Evolutionary conservation across 805 yeast species (phyloP).

Genomic region (Candida dendrica): DNA sequence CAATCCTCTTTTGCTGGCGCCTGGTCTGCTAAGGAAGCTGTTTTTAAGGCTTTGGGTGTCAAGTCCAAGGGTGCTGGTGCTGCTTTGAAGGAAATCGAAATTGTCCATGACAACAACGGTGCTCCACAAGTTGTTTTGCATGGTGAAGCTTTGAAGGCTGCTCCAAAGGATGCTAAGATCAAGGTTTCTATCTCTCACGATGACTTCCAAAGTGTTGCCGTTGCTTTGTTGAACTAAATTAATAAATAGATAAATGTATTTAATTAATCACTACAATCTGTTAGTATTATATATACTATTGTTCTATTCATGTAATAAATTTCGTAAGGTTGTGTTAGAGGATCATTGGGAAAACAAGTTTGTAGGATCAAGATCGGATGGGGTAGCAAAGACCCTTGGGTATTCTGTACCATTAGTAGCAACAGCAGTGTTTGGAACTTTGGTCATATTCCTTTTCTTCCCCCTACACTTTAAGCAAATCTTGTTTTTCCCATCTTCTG

Average conservation of each 20-base stretch:
- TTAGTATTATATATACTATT: no score
- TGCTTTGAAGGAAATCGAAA: conserved; percentile 84
- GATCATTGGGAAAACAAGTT: no score
- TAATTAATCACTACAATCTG: no score
- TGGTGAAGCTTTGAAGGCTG: conserved; percentile 74
- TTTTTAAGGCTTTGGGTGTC: conserved; percentile 90
- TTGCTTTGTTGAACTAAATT: conserved; percentile 53
- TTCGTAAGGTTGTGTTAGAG: no score
- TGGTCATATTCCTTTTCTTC: conserved; percentile 36
- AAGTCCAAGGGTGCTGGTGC: conserved; percentile 94
- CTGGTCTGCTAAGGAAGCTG: conserved; percentile 99
- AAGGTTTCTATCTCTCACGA: conserved; percentile 93
- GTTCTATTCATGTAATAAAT: no score
- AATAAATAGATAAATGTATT: no score
- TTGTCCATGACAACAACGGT: conserved; percentile 52
- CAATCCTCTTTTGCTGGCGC: conserved; percentile 93
- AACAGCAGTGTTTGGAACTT: no score
- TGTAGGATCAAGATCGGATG: no score
- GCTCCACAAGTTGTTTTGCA: conserved; percentile 75
- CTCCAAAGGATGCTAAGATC: conserved; percentile 60
- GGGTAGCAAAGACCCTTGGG: no score
- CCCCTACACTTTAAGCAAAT: conserved; percentile 49
- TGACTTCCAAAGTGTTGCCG: conserved; percentile 96
- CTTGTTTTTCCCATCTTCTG: conserved; percentile 42
- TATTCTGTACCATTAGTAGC: no score